Conservation (phyloP, 352 stramenopile genomes). For the Phytophthora lateralis region DNA sequence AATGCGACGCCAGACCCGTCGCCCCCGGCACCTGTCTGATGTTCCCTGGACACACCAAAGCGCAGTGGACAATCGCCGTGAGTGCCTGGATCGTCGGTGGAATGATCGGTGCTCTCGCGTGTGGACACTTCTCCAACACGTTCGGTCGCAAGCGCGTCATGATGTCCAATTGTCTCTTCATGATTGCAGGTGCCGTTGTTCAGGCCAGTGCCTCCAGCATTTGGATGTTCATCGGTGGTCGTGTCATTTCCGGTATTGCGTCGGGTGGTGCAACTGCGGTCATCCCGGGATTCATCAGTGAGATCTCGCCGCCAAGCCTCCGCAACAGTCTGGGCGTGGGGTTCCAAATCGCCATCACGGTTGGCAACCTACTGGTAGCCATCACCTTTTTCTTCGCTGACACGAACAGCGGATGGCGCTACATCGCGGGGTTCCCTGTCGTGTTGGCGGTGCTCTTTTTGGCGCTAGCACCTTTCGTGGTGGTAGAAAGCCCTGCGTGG, state of each 20-base stretch:
- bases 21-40: slow-evolving; percentile 51
- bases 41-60: slow-evolving; percentile 54
- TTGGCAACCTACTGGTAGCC: slow-evolving; percentile 33
- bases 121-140: slow-evolving; percentile 27
- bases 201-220: slow-evolving; percentile 36
- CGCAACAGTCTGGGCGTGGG: slow-evolving; percentile 35
- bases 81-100: slow-evolving; percentile 47
- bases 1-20: slow-evolving; percentile 43
- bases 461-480: slow-evolving; percentile 19
- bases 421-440: slow-evolving; percentile 40
- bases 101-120: slow-evolving; percentile 39
- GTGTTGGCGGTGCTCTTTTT: slow-evolving; percentile 33
- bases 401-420: slow-evolving; percentile 34
- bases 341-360: slow-evolving; percentile 35
- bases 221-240: slow-evolving; percentile 40
- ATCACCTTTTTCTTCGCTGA: slow-evolving; percentile 37
- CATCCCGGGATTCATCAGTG: slow-evolving; percentile 33
- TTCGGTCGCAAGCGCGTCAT: slow-evolving; percentile 30
- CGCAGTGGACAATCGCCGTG: slow-evolving; percentile 50
- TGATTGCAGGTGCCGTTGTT: slow-evolving; percentile 40
- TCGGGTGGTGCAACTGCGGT: slow-evolving; percentile 38
- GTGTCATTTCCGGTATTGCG: slow-evolving; percentile 43
- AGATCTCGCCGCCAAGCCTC: slow-evolving; percentile 39
- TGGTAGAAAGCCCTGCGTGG: slow-evolving; percentile 31
- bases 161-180: slow-evolving; percentile 38